Evolutionary conservation across 1,284 basidiomycete genomes (phyloP).

Genomic region (Boletellus dicymbophilus): DNA sequence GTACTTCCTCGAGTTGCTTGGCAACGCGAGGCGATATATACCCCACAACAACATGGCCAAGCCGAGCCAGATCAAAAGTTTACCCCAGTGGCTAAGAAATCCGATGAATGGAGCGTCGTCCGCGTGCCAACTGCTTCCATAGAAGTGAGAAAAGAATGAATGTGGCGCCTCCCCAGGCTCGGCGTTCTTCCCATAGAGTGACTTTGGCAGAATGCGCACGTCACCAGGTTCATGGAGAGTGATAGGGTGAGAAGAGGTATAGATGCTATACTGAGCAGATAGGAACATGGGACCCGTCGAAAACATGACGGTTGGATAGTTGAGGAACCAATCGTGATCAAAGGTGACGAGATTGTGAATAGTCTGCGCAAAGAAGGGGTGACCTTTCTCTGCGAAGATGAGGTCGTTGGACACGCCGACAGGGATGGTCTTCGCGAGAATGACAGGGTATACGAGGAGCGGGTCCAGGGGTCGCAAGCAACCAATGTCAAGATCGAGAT

Average conservation of each 20-base stretch:
- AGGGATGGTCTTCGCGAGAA: constrained; percentile 94
- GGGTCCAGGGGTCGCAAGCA: constrained; percentile 91
- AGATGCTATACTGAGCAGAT: constrained; percentile 84
- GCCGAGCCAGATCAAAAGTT: constrained; percentile 82
- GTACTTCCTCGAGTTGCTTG: constrained; percentile 57
- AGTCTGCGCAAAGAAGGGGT: constrained; percentile 91
- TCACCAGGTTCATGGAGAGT: constrained; percentile 58
- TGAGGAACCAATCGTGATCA: constrained; percentile 91
- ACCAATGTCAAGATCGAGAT: constrained; percentile 97
- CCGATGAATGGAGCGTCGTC: constrained; percentile 94
- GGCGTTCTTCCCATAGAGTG: constrained; percentile 96
- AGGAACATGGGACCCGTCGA: constrained; percentile 96
- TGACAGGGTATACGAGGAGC: constrained; percentile 85
- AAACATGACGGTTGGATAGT: constrained; percentile 99
- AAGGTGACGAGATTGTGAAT: constrained; percentile 94
- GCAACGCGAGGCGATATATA: constrained; percentile 58
- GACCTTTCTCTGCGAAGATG: constrained; percentile 86
- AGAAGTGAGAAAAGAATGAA: constrained; percentile 94
- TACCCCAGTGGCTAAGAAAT: constrained; percentile 88
- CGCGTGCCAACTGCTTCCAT: constrained; percentile 96
- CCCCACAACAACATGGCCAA: constrained; percentile 71
- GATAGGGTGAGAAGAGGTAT: constrained; percentile 70
- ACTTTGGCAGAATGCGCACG: constrained; percentile 90
- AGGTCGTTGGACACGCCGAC: constrained; percentile 98
- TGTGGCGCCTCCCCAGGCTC: constrained; percentile 82